Percentiles rank a stretch among this genome's conserved stretches.
These are phyloP conservation scores for Trichophaea hybrida DNA, from an alignment of 2,329 filamentous ascomycete species.

Conservation along the genomic window DNA sequence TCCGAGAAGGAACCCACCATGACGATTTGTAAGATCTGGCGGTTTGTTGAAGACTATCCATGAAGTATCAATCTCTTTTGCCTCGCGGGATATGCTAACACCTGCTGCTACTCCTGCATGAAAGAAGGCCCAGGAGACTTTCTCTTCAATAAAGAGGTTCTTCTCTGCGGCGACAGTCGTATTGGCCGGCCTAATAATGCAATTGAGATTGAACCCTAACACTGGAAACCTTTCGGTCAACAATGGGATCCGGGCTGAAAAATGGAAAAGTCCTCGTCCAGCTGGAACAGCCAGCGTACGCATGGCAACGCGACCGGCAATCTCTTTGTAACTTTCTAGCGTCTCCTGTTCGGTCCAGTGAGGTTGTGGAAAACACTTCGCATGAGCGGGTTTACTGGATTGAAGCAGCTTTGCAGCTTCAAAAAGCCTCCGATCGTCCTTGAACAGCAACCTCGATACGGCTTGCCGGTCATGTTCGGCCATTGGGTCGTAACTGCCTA, in stretches of 20 bases:
- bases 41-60: constrained; percentile 99
- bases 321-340: constrained; percentile 79
- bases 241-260: constrained; percentile 70
- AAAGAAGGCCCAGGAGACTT: constrained; percentile 97
- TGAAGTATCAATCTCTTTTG: constrained; percentile 89
- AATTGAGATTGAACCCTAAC: constrained; percentile 80
- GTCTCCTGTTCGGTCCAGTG: constrained; percentile 75
- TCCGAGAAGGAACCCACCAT: constrained; percentile 83
- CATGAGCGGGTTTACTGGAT: constrained; percentile 61
- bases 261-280: constrained; percentile 77
- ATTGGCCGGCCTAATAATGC: constrained; percentile 79
- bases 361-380: constrained; percentile 60
- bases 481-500: constrained; percentile 56
- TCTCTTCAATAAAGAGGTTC: constrained; percentile 76
- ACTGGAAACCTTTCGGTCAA: constrained; percentile 86
- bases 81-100: constrained; percentile 73
- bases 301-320: constrained; percentile 72
- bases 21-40: constrained; percentile 80
- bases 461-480: constrained; percentile 71
- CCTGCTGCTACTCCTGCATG: constrained; percentile 91
- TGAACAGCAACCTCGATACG: constrained; percentile 76
- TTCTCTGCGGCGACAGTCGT: constrained; percentile 91
- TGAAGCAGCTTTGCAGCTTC: constrained; percentile 79
- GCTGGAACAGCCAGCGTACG: constrained; percentile 79
- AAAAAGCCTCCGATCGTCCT: constrained; percentile 74